Evolutionary conservation across 768 basidiomycete species (phyloP).

Genomic region (Postia placenta): DNA sequence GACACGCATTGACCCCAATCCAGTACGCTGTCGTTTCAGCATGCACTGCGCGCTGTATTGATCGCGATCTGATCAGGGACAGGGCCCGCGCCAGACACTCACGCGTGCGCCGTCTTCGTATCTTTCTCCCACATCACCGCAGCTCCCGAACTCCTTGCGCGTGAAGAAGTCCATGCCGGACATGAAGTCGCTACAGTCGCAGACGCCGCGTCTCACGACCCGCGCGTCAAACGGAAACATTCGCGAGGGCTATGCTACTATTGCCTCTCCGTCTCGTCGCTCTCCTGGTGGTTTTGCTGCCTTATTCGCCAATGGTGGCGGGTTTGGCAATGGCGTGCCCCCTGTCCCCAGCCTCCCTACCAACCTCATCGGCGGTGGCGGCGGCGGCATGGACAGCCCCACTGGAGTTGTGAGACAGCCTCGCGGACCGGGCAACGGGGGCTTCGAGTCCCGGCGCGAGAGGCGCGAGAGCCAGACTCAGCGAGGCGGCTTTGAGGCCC

Average conservation of each 20-base stretch:
- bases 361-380: conserved; percentile 43
- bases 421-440: conserved; percentile 71
- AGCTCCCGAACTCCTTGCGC: conserved; percentile 53
- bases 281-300: conserved; percentile 64
- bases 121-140: conserved; percentile 48
- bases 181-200: conserved; percentile 80
- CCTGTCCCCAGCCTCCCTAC: conserved; percentile 79
- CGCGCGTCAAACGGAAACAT: conserved; percentile 88
- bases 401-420: conserved; percentile 75
- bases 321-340: conserved; percentile 48
- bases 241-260: conserved; percentile 79
- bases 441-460: conserved; percentile 58
- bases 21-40: conserved; percentile 40
- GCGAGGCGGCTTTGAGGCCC: conserved; percentile 76
- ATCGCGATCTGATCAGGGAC: conserved; percentile 24
- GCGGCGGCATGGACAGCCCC: conserved; percentile 33
- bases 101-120: conserved; percentile 81
- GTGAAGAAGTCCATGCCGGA: conserved; percentile 99
- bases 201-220: conserved; percentile 71
- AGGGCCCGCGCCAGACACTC: conserved; percentile 58
- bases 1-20: conserved; percentile 80
- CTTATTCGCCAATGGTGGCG: conserved; percentile 49
- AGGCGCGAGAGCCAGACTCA: conserved; percentile 47
- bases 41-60: not conserved
- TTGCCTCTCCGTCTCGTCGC: conserved; percentile 76